A percentile compares a stretch with the other conserved stretches of the same genome.
These are phyloP conservation scores for Leptographium lundbergii DNA, from an alignment of 2,329 filamentous ascomycete genomes.

Conservation along the genomic window DNA sequence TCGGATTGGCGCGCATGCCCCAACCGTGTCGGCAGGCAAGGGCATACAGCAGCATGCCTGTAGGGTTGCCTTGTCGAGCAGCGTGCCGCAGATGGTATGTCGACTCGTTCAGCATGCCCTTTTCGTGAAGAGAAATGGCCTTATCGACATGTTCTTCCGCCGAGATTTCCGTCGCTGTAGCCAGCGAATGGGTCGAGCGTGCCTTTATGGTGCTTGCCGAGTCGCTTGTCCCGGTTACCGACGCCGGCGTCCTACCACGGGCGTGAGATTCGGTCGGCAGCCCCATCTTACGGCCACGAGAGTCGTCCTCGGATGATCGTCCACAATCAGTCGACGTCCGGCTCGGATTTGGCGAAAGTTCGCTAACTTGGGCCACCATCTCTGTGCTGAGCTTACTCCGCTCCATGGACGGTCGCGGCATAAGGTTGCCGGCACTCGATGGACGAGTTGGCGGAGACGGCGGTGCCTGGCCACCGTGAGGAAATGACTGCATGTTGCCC, in stretches of 20 bases:
- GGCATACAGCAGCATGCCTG: constrained; percentile 91
- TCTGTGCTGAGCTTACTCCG: constrained; percentile 37
- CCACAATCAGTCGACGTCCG: constrained; percentile 31
- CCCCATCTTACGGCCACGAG: constrained; percentile 32
- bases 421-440: constrained; percentile 38
- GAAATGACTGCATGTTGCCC: constrained; percentile 29
- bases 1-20: constrained; percentile 89
- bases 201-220: constrained; percentile 41
- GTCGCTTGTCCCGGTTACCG: constrained; percentile 38
- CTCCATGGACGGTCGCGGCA: constrained; percentile 35
- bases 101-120: constrained; percentile 78
- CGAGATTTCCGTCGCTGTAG: constrained; percentile 54
- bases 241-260: constrained; percentile 28
- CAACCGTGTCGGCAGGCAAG: constrained; percentile 92
- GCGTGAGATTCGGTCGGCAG: constrained; percentile 21
- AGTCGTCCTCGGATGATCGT: constrained; percentile 34
- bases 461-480: constrained; percentile 34
- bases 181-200: constrained; percentile 33
- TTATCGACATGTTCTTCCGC: constrained; percentile 82
- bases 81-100: constrained; percentile 92
- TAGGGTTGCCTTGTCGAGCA: constrained; percentile 73
- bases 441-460: constrained; percentile 50
- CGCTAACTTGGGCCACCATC: constrained; percentile 25
- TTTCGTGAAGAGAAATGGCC: constrained; percentile 81
- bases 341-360: constrained; percentile 31